A percentile compares a stretch with the other conserved stretches of the same genome.
Evolutionary conservation across 2,329 filamentous ascomycete species (phyloP).

Genomic region (Coniosporium tulheliwenetii): DNA sequence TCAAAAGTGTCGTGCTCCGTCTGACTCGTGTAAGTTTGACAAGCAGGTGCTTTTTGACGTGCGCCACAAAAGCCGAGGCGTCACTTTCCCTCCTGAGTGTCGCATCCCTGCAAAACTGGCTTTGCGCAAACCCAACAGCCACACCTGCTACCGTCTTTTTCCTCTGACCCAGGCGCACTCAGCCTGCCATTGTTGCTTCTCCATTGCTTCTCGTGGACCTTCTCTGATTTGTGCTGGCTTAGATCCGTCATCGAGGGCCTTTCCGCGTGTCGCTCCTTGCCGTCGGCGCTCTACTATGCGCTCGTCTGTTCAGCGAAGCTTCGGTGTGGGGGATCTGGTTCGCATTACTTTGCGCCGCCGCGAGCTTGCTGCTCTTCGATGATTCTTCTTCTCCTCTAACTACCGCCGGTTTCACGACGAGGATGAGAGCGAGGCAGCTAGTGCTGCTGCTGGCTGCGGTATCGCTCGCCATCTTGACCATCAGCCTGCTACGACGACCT

Average conservation of each 20-base stretch:
- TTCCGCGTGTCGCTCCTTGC: slow-evolving; percentile 1
- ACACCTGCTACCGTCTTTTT: too few relatives aligned
- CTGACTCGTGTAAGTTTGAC: too few relatives aligned
- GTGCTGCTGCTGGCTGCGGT: slow-evolving; percentile 19
- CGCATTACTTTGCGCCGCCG: slow-evolving; percentile 10
- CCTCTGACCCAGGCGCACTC: too few relatives aligned
- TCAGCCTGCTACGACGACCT: slow-evolving; percentile 16
- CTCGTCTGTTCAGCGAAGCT: slow-evolving; percentile 12
- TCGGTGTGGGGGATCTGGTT: slow-evolving; percentile 16
- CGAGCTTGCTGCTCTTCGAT: slow-evolving; percentile 13
- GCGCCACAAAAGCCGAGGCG: too few relatives aligned
- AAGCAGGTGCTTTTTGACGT: too few relatives aligned
- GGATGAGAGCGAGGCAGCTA: slow-evolving; percentile 21
- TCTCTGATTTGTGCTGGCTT: too few relatives aligned
- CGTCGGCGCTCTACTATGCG: slow-evolving; percentile 11
- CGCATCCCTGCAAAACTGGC: too few relatives aligned
- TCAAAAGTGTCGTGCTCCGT: too few relatives aligned
- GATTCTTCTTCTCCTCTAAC: slow-evolving; percentile 8
- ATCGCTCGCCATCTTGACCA: slow-evolving; percentile 17
- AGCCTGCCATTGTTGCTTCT: too few relatives aligned
- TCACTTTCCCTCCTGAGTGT: too few relatives aligned
- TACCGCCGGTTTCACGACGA: slow-evolving; percentile 12
- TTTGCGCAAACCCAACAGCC: too few relatives aligned
- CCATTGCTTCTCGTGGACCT: too few relatives aligned
- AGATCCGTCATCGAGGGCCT: slow-evolving; percentile 1